These are phyloP conservation scores for Jaenimonas drosophilae DNA, from an alignment of 208 protist genomes.

Conservation along the genomic window DNA sequence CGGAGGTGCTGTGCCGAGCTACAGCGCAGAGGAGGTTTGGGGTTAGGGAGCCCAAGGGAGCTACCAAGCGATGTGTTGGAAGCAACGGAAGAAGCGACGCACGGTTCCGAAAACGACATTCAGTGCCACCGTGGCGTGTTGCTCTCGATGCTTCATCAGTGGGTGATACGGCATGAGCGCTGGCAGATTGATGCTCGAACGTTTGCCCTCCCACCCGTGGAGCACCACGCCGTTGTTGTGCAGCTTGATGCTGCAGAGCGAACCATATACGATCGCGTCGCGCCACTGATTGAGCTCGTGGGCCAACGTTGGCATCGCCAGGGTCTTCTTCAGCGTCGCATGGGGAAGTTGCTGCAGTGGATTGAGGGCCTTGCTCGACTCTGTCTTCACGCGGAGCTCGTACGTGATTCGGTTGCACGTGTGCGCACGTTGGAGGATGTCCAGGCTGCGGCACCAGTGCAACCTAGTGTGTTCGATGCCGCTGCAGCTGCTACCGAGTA, in stretches of 20 bases:
- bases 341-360: constrained; percentile 28
- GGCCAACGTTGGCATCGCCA: constrained; percentile 17
- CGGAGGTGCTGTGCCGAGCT: too few relatives aligned
- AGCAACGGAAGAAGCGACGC: too few relatives aligned
- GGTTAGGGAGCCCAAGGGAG: too few relatives aligned
- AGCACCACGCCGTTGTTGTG: constrained; percentile 4
- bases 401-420: constrained; percentile 4
- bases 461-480: constrained; percentile 1
- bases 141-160: too few relatives aligned
- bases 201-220: constrained; percentile 17
- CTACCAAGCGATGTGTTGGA: too few relatives aligned
- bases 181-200: too few relatives aligned
- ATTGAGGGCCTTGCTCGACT: constrained; percentile 28
- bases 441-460: background rate
- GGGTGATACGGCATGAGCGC: too few relatives aligned
- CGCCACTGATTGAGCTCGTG: constrained; percentile 9
- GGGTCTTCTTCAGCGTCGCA: constrained; percentile 16
- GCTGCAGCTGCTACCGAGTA: too few relatives aligned
- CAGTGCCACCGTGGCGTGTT: too few relatives aligned
- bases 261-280: constrained; percentile 22
- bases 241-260: constrained; percentile 16
- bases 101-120: too few relatives aligned
- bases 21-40: too few relatives aligned
- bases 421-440: background rate
- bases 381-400: constrained; percentile 18